Conservation (phyloP, 2,329 filamentous ascomycete species). For the Aspergillus sclerotialis region DNA sequence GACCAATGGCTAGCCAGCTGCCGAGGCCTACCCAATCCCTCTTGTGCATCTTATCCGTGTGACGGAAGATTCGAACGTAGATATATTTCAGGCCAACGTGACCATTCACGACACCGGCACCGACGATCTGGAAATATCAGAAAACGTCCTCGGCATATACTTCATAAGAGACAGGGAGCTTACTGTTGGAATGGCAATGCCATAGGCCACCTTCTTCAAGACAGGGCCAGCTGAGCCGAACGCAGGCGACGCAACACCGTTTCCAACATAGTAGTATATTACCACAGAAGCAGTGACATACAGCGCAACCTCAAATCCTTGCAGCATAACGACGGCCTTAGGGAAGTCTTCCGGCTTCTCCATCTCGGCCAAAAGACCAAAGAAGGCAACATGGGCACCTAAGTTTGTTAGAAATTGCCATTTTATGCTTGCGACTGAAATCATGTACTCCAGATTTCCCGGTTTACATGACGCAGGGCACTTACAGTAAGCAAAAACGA, state of each 20-base stretch:
- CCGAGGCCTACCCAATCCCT: slow-evolving; percentile 44
- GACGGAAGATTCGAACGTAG: slow-evolving; percentile 56
- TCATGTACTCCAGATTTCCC: too few species aligned
- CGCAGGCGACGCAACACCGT: slow-evolving; percentile 56
- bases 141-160: background rate
- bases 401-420: background rate
- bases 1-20: slow-evolving; percentile 54
- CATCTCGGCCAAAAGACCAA: slow-evolving; percentile 59
- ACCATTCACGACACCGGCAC: slow-evolving; percentile 63
- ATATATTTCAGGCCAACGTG: slow-evolving; percentile 61
- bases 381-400: slow-evolving; percentile 59
- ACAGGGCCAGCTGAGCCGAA: slow-evolving; percentile 53
- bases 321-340: slow-evolving; percentile 56
- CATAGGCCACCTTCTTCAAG: slow-evolving; percentile 59
- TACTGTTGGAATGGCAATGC: slow-evolving; percentile 58
- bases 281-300: slow-evolving; percentile 62
- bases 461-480: background rate
- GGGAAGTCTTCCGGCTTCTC: slow-evolving; percentile 53
- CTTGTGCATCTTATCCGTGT: slow-evolving; percentile 47
- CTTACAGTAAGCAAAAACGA: slow-evolving; percentile 61
- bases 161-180: slow-evolving; percentile 3
- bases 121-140: slow-evolving; percentile 51
- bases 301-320: slow-evolving; percentile 51
- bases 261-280: slow-evolving; percentile 61
- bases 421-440: too few species aligned